A percentile compares a stretch with the other conserved stretches of the same genome.
Evolutionary conservation across 768 basidiomycete species (phyloP).

Genomic region (Hortiboletus flavorubellus): DNA sequence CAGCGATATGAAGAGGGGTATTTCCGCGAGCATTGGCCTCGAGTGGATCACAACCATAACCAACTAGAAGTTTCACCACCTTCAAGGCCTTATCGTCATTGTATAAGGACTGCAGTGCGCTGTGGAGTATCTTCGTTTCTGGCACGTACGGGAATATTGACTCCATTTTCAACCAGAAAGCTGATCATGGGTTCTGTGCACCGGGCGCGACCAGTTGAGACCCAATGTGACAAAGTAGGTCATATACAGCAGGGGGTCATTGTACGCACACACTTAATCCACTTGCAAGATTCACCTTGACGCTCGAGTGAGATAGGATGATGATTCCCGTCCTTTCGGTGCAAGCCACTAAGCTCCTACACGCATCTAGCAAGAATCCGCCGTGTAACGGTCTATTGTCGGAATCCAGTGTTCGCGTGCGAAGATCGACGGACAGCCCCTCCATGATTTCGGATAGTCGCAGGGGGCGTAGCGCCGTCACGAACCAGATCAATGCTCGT

Average conservation of each 20-base stretch:
- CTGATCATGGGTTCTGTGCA: neutral
- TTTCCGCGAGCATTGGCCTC: neutral
- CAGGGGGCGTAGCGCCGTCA: constrained; percentile 1
- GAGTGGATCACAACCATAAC: neutral
- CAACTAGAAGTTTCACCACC: neutral
- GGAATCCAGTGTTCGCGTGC: neutral
- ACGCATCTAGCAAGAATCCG: constrained; percentile 3
- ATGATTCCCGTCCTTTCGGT: neutral
- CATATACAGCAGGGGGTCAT: neutral
- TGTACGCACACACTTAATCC: neutral
- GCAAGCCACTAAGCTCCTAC: constrained; percentile 6
- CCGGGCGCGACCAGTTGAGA: too few species aligned
- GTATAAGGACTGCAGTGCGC: accelerated
- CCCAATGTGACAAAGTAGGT: neutral
- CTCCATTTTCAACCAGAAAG: neutral
- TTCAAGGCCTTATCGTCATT: neutral
- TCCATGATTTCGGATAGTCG: neutral
- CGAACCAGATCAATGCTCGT: neutral
- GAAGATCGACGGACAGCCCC: neutral
- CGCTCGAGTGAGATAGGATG: constrained; percentile 4
- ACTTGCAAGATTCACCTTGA: neutral
- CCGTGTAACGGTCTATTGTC: constrained; percentile 2
- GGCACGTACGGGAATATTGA: too few species aligned
- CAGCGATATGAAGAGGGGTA: neutral
- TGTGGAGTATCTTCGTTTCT: neutral